Percentiles rank a stretch among this genome's conserved stretches.
Conservation (phyloP, 139 green algal genomes). For the Pleodorina starrii region DNA sequence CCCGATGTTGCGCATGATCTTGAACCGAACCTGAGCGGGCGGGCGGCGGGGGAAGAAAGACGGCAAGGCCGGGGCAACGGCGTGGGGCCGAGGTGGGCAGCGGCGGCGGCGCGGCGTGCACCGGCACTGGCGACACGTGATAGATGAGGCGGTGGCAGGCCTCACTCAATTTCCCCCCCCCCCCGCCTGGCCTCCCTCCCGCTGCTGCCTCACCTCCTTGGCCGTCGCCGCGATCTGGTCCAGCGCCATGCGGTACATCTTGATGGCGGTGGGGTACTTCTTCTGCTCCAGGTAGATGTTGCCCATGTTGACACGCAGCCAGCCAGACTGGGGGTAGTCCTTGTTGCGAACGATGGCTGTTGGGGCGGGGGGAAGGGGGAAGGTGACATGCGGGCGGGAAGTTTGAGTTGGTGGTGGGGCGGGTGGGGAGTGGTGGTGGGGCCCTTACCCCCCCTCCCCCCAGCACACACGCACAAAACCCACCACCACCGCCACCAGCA, state of each 20-base stretch:
- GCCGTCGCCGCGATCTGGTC: slow-evolving; percentile 79
- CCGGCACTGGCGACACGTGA: too few relatives aligned
- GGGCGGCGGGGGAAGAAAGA: neutral
- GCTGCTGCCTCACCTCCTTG: slow-evolving; percentile 67
- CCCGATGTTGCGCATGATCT: slow-evolving; percentile 90
- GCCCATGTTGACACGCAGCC: slow-evolving; percentile 92
- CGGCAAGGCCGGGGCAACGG: too few relatives aligned
- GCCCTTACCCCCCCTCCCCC: too few relatives aligned
- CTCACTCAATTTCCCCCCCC: too few relatives aligned
- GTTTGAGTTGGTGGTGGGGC: too few relatives aligned
- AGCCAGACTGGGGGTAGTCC: slow-evolving; percentile 62
- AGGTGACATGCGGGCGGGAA: neutral
- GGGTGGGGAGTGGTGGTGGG: too few relatives aligned
- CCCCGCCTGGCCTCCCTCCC: too few relatives aligned
- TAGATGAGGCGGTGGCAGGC: too few relatives aligned
- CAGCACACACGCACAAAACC: too few relatives aligned
- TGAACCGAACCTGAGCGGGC: slow-evolving; percentile 63
- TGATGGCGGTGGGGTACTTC: slow-evolving; percentile 64
- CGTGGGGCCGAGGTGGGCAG: too few relatives aligned
- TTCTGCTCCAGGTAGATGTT: slow-evolving; percentile 88
- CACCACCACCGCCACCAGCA: too few relatives aligned
- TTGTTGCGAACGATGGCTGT: slow-evolving; percentile 81
- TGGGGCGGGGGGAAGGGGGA: neutral
- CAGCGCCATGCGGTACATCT: slow-evolving; percentile 92
- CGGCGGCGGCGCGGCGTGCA: too few relatives aligned